These are phyloP conservation scores for Hsuehochloa calcarea DNA, from an alignment of 176 grass and related monocot genomes.

Conservation along the genomic window DNA sequence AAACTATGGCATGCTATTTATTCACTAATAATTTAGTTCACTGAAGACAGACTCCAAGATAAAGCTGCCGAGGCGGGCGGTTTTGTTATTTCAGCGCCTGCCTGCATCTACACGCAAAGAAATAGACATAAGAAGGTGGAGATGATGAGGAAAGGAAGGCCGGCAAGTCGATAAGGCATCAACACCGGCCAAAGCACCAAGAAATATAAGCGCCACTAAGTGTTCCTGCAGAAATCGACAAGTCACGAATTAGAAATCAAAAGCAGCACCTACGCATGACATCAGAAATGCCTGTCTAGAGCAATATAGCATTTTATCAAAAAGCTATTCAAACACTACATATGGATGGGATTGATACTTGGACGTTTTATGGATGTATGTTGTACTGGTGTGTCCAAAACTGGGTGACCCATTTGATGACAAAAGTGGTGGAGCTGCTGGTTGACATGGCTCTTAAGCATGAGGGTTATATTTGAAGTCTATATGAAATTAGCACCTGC, in stretches of 20 bases:
- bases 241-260: not conserved
- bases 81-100: constrained; percentile 22
- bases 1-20: constrained; percentile 1
- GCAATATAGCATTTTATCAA: not conserved
- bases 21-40: not conserved
- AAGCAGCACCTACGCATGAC: not conserved
- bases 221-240: constrained; percentile 18
- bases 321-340: not conserved
- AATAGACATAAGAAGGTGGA: not conserved
- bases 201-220: constrained; percentile 19
- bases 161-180: constrained; percentile 17
- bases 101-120: constrained; percentile 3
- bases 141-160: constrained; percentile 1
- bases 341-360: not conserved
- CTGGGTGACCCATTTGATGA: not conserved
- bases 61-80: not conserved
- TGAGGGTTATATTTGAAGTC: not conserved
- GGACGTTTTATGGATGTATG: not conserved
- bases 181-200: constrained; percentile 12
- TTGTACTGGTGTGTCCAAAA: not conserved
- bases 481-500: not conserved
- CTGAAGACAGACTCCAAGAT: not conserved
- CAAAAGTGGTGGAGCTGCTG: not conserved
- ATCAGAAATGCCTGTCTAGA: not conserved
- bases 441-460: not conserved